Conservation (phyloP, 202 grass and related monocot species). For the Saccharum hybrid region DNA sequence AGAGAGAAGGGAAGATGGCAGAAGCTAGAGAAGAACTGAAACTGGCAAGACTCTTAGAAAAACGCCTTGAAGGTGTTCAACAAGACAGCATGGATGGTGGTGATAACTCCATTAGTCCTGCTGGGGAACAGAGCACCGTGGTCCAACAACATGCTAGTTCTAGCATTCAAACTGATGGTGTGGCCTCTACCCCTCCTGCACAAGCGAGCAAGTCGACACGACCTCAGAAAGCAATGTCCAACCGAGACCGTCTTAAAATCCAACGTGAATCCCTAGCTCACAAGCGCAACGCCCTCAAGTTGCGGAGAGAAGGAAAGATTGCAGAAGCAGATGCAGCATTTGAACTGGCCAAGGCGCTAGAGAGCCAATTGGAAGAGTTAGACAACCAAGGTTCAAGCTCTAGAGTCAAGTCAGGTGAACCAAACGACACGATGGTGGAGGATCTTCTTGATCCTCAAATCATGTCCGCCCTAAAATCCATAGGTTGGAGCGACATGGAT, state of each 20-base stretch:
- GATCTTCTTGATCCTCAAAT: constrained; percentile 91
- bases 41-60: constrained; percentile 80
- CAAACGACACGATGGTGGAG: constrained; percentile 59
- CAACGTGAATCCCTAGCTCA: constrained; percentile 87
- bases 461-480: constrained; percentile 78
- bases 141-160: constrained; percentile 32
- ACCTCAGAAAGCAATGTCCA: constrained; percentile 60
- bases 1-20: constrained; percentile 85
- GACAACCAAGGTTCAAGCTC: constrained; percentile 51
- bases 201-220: constrained; percentile 48
- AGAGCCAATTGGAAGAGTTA: constrained; percentile 82
- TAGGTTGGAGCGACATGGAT: constrained; percentile 72
- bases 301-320: constrained; percentile 84
- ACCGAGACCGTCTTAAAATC: constrained; percentile 80
- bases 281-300: constrained; percentile 89
- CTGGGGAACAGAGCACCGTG: constrained; percentile 39
- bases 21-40: constrained; percentile 90
- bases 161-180: constrained; percentile 12
- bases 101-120: constrained; percentile 4
- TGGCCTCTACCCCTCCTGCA: constrained; percentile 15
- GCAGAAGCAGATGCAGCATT: constrained; percentile 78
- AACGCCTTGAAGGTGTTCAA: constrained; percentile 57
- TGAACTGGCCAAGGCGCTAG: constrained; percentile 79
- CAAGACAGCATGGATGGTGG: constrained; percentile 24
- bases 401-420: constrained; percentile 40